A percentile compares a stretch with the other conserved stretches of the same genome.
phyloP scores from a whole-genome alignment of 352 stramenopile species.

The Globisporangium recalcitrans region DNA sequence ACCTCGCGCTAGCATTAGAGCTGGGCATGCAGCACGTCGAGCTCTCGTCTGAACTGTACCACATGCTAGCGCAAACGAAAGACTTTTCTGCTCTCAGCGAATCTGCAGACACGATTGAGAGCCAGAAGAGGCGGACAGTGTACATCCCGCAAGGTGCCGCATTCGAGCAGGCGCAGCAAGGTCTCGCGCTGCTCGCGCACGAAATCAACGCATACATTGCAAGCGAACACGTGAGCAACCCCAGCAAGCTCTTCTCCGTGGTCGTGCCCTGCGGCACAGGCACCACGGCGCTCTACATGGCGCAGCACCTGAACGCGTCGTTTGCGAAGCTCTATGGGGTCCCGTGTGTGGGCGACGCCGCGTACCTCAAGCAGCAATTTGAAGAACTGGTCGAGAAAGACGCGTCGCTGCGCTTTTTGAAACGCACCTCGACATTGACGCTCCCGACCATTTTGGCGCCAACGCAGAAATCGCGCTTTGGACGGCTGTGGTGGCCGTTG shows the following conservation, averaged over 20 bases:
- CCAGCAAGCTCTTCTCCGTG: constrained; percentile 37
- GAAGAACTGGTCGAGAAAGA: constrained; percentile 31
- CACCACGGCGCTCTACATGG: constrained; percentile 76
- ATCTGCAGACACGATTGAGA: neutral
- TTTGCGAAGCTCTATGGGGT: constrained; percentile 47
- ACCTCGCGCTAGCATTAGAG: constrained; percentile 34
- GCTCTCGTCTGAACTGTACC: constrained; percentile 39
- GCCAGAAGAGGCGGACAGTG: constrained; percentile 15
- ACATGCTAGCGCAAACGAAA: constrained; percentile 35
- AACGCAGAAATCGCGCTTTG: constrained; percentile 58
- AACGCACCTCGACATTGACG: neutral
- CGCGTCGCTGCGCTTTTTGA: neutral
- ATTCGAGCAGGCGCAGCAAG: constrained; percentile 50
- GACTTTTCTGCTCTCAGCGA: constrained; percentile 25
- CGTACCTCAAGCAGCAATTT: constrained; percentile 61
- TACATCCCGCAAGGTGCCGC: constrained; percentile 71
- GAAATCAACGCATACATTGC: constrained; percentile 69
- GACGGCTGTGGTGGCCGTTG: constrained; percentile 49
- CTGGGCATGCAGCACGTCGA: constrained; percentile 70
- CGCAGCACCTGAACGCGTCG: constrained; percentile 46
- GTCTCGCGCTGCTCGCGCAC: constrained; percentile 46
- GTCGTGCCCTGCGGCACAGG: constrained; percentile 73
- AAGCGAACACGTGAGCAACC: constrained; percentile 9
- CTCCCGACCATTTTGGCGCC: constrained; percentile 45
- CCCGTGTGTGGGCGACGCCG: constrained; percentile 61